A percentile compares a stretch with the other conserved stretches of the same genome.
Conservation (phyloP, 2,329 filamentous ascomycete genomes). For the Nectriaceae sp. region DNA sequence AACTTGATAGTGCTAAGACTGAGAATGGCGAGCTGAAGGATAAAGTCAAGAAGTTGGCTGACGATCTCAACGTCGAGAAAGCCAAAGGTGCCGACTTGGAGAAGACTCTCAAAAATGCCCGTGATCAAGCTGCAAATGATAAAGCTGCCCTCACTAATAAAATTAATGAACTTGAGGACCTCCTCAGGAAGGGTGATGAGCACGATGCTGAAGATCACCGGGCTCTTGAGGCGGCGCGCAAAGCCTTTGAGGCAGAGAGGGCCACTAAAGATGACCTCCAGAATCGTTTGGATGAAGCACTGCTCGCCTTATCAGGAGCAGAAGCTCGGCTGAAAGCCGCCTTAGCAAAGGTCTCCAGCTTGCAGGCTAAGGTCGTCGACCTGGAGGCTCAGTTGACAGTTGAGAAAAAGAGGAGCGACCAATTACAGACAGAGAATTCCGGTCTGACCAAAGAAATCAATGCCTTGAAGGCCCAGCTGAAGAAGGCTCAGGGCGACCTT, state of each 20-base stretch:
- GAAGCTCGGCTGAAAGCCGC: background rate
- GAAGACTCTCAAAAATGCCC: background rate
- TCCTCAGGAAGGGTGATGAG: background rate
- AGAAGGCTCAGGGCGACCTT: background rate
- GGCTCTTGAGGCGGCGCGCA: background rate
- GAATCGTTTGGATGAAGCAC: background rate
- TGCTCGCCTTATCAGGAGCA: background rate
- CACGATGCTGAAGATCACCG: background rate
- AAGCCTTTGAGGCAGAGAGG: background rate
- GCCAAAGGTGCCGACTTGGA: background rate
- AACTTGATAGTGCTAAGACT: background rate
- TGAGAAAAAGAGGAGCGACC: background rate
- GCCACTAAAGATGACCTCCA: background rate
- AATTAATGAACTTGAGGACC: background rate
- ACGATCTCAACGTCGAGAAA: background rate
- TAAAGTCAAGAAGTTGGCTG: background rate
- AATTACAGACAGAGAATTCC: background rate
- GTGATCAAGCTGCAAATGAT: background rate
- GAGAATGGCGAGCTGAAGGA: background rate
- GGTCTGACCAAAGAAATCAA: background rate
- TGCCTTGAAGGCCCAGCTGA: too few species aligned
- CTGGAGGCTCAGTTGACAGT: background rate
- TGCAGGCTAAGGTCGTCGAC: background rate
- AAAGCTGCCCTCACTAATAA: background rate
- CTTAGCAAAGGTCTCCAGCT: background rate